These are phyloP conservation scores for Colletotrichum endophyticum DNA, from an alignment of 2,329 filamentous ascomycete species.

Conservation along the genomic window DNA sequence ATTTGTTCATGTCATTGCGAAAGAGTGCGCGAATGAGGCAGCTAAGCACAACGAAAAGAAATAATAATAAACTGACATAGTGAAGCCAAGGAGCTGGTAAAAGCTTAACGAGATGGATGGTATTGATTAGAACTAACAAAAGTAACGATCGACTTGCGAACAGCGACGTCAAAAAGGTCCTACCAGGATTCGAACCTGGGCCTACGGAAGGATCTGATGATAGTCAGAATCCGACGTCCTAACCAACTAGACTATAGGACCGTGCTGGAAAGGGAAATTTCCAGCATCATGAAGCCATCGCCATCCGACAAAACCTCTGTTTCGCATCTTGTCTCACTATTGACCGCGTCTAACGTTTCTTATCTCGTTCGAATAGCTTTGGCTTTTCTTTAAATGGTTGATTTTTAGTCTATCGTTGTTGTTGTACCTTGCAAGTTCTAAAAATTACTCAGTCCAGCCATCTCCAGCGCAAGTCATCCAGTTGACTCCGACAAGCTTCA, in stretches of 20 bases:
- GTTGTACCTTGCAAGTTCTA: not conserved
- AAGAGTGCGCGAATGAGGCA: not conserved
- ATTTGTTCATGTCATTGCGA: not conserved
- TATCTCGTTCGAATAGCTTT: not conserved
- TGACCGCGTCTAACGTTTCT: not conserved
- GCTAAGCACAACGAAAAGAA: too few relatives aligned
- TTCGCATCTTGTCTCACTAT: not conserved
- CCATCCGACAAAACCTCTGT: not conserved
- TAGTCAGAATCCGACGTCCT: conserved; percentile 18
- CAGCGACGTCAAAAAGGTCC: not conserved
- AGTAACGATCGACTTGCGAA: accelerated
- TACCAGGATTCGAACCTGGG: conserved; percentile 18
- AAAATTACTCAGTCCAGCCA: conserved; percentile 37
- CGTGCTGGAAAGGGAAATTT: accelerated
- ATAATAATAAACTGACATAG: too few relatives aligned
- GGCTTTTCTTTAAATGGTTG: not conserved
- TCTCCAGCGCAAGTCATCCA: conserved; percentile 53
- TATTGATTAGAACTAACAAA: accelerated
- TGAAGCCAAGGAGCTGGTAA: too few relatives aligned
- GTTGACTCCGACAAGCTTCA: conserved; percentile 45
- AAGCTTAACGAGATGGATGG: too few relatives aligned
- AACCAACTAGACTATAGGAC: conserved; percentile 20
- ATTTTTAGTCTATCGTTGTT: not conserved
- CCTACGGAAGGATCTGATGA: conserved; percentile 1
- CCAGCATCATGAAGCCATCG: accelerated